Conservation (phyloP, 306 rosid species). For the Rosa rugosa region DNA sequence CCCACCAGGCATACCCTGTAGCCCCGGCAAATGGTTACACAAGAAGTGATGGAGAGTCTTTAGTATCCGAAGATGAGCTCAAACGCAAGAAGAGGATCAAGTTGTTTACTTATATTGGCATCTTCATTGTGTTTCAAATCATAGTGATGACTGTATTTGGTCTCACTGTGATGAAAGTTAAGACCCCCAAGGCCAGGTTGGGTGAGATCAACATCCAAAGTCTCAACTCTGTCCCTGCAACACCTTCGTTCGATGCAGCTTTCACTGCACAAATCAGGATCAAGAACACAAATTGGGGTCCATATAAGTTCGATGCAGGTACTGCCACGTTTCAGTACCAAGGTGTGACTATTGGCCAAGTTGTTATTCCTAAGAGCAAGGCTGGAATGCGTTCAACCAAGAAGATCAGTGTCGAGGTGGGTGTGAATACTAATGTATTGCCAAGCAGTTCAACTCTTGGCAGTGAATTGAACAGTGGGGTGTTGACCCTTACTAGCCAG, state of each 20-base stretch:
- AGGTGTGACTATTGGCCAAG: conserved; percentile 18
- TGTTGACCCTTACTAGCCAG: background rate
- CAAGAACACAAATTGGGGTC: conserved; percentile 25
- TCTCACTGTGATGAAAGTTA: background rate
- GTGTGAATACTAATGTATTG: background rate
- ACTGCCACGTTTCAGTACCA: conserved; percentile 9
- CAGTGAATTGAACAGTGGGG: background rate
- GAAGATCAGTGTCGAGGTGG: conserved; percentile 11
- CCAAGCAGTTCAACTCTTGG: background rate
- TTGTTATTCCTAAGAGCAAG: conserved; percentile 16
- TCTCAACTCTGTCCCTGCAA: background rate
- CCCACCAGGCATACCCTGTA: no score
- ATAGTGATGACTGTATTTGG: background rate
- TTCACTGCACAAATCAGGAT: conserved; percentile 17
- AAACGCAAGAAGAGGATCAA: background rate
- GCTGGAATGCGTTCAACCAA: conserved; percentile 13
- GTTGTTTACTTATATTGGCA: background rate
- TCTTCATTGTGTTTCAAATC: background rate
- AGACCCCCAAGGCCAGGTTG: background rate
- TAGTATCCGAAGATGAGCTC: background rate
- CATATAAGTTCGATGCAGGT: conserved; percentile 17
- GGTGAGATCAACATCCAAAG: background rate
- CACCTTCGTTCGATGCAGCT: conserved; percentile 9
- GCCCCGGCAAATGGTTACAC: no score
- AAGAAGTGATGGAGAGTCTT: no score